Percentiles rank a stretch among this genome's conserved stretches.
These are phyloP conservation scores for Dryadomyces quercus-mongolicae DNA, from an alignment of 2,329 filamentous ascomycete genomes.

Conservation along the genomic window DNA sequence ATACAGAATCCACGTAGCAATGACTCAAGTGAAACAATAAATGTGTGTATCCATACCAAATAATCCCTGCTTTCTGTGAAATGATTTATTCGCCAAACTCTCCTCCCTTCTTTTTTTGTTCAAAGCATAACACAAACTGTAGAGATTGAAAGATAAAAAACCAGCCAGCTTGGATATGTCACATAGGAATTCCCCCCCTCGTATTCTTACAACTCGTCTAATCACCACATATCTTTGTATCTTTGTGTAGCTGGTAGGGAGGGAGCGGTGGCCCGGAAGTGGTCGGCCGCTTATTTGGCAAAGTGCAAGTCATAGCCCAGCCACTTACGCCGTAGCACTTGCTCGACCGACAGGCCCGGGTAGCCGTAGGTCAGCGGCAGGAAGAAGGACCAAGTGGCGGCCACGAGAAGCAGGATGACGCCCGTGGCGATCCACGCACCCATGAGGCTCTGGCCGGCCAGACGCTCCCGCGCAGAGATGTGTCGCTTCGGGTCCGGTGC, in stretches of 20 bases:
- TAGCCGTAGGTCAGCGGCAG: slow-evolving; percentile 91
- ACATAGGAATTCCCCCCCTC: neutral
- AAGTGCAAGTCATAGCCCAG: slow-evolving; percentile 96
- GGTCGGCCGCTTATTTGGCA: slow-evolving; percentile 58
- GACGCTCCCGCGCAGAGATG: slow-evolving; percentile 68
- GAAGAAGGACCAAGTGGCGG: slow-evolving; percentile 85
- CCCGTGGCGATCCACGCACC: slow-evolving; percentile 67
- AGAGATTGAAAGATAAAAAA: neutral
- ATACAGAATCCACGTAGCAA: no score
- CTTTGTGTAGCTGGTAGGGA: no score
- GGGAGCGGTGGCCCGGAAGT: no score
- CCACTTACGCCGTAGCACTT: slow-evolving; percentile 83
- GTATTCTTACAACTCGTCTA: neutral
- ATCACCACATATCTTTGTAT: no score
- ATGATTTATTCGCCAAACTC: neutral
- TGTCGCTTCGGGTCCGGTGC: slow-evolving; percentile 38
- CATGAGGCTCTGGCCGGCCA: slow-evolving; percentile 65
- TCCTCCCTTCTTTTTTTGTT: neutral
- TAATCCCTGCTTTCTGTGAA: no score
- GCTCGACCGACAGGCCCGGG: slow-evolving; percentile 68
- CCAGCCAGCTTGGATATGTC: neutral
- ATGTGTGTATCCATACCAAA: no score
- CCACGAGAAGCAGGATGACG: slow-evolving; percentile 54
- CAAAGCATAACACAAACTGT: neutral
- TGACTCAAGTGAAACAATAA: no score